Percentiles rank a stretch among this genome's conserved stretches.
phyloP scores from a whole-genome alignment of 1,284 basidiomycete species.

The Ganoderma meredithae region DNA sequence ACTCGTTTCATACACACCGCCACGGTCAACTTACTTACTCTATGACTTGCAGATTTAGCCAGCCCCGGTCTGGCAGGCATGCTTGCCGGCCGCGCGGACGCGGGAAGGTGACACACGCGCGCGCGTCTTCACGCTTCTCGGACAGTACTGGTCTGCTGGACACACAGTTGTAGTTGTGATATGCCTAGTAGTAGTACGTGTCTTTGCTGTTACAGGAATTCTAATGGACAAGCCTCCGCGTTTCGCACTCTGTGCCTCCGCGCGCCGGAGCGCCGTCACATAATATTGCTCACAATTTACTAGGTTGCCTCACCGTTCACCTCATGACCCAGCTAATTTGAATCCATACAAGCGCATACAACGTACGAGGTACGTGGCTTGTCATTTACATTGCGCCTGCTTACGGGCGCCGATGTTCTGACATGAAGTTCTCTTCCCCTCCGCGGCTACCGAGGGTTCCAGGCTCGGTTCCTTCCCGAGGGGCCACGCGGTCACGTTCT shows the following conservation, averaged over 20 bases:
- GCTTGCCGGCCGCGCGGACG: background rate
- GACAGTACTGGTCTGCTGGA: background rate
- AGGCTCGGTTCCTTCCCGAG: background rate
- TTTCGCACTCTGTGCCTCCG: background rate
- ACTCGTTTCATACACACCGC: constrained; percentile 2
- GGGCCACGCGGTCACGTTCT: too few relatives aligned
- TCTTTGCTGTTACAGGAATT: constrained; percentile 1
- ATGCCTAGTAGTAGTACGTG: background rate
- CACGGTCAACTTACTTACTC: background rate
- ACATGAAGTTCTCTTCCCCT: background rate
- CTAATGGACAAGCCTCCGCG: background rate
- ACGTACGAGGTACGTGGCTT: background rate
- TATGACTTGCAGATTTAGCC: background rate
- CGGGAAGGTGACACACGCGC: background rate
- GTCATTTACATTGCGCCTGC: background rate
- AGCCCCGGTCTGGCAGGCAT: background rate
- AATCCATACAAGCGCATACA: background rate
- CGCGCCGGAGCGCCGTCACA: background rate
- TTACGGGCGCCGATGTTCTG: background rate
- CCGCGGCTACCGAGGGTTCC: background rate
- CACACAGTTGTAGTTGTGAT: background rate
- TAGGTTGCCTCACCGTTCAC: too few relatives aligned
- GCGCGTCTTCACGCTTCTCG: background rate
- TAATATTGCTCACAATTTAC: too few relatives aligned
- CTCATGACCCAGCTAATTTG: background rate